Conservation (phyloP, 1,284 basidiomycete genomes). For the Leccinum pseudoinsigne region DNA sequence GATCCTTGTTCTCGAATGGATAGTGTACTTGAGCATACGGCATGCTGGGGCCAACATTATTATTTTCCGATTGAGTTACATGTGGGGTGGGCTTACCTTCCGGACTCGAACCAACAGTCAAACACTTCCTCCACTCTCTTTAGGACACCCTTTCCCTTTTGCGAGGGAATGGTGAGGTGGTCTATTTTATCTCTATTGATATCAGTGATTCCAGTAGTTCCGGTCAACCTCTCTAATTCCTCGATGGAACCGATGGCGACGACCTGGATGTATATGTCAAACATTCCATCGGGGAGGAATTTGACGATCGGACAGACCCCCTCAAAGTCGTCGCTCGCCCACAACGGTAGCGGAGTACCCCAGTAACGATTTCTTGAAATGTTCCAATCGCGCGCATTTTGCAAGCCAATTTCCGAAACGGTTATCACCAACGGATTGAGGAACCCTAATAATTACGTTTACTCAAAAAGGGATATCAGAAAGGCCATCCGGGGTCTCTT, state of each 20-base stretch:
- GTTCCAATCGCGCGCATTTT: conserved; percentile 98
- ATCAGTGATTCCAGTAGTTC: too few species aligned
- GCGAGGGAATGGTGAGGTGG: too few species aligned
- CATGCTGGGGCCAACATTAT: too few species aligned
- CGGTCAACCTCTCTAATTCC: conserved; percentile 51
- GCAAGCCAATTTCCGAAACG: conserved; percentile 98
- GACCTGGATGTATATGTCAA: conserved; percentile 50
- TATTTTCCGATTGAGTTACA: too few species aligned
- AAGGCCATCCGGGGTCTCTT: conserved; percentile 18
- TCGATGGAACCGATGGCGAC: conserved; percentile 88
- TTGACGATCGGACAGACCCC: conserved; percentile 41
- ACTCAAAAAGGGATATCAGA: conserved; percentile 1
- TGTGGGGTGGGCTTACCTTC: too few species aligned
- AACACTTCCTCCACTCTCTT: too few species aligned
- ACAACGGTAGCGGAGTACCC: conserved; percentile 98
- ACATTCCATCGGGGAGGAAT: neutral
- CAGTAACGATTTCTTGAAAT: conserved; percentile 98
- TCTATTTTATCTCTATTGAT: too few species aligned
- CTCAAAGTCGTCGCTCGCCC: conserved; percentile 92
- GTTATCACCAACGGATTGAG: conserved; percentile 86
- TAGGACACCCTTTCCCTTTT: too few species aligned
- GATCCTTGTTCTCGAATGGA: conserved; percentile 65
- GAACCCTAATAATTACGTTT: conserved; percentile 63
- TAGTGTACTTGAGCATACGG: too few species aligned
- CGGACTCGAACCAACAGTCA: too few species aligned